Percentiles rank a stretch among this genome's conserved stretches.
Evolutionary conservation across 2,329 filamentous ascomycete species (phyloP).

Genomic region (Colletotrichum sp.): DNA sequence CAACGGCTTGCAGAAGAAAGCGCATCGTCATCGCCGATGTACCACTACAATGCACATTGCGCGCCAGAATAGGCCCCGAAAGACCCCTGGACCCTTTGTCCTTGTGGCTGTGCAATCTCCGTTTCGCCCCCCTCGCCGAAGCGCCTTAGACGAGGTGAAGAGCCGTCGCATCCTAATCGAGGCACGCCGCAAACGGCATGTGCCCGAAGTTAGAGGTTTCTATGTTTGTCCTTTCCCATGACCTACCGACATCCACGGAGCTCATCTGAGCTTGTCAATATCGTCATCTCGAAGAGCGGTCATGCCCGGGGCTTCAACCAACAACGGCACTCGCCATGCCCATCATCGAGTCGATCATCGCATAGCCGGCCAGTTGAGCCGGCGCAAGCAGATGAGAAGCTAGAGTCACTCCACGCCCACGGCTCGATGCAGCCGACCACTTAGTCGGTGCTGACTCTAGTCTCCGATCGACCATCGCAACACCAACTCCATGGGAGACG

Average conservation of each 20-base stretch:
- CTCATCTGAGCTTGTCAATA: background rate
- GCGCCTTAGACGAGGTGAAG: background rate
- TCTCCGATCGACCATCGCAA: background rate
- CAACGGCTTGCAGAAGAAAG: background rate
- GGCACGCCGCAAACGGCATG: background rate
- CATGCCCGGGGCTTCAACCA: background rate
- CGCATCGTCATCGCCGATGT: background rate
- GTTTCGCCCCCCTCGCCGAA: slow-evolving; percentile 4
- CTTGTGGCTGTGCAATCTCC: slow-evolving; percentile 21
- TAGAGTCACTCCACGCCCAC: background rate
- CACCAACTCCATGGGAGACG: background rate
- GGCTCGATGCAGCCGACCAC: background rate
- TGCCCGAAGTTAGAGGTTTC: slow-evolving; percentile 1
- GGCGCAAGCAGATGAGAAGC: background rate
- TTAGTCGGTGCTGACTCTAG: background rate
- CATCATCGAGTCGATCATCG: slow-evolving; percentile 6
- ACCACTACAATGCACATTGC: background rate
- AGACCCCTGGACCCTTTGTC: slow-evolving; percentile 16
- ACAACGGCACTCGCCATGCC: background rate
- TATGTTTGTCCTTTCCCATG: background rate
- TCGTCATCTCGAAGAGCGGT: background rate
- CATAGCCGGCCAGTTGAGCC: slow-evolving; percentile 1
- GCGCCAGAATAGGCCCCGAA: slow-evolving; percentile 33
- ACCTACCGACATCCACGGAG: background rate
- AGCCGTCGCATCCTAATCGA: slow-evolving; percentile 2